Evolutionary conservation across 2,329 filamentous ascomycete species (phyloP), one percentile per base, ranked within the genome.

Genomic region (Polychaeton citri): DNA sequence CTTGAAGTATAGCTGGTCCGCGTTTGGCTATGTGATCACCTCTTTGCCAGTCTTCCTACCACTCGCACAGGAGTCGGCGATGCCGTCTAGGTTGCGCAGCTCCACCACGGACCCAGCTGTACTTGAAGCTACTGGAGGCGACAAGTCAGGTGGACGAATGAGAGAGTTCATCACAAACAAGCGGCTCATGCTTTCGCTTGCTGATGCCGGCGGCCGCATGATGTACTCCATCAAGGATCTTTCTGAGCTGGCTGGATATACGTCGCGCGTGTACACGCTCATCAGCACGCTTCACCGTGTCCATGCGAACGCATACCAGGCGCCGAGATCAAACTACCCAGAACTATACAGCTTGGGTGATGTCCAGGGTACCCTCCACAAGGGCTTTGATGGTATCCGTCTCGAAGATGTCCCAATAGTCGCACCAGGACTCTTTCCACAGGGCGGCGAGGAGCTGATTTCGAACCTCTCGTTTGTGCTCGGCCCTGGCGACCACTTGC

Each of bases 161-260:
- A 90, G 92, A 63, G 85, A 93, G 21, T 98, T 98, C 61, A 95
- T 98, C 61, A 98, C 90, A 9, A 98, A 98, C 64, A 96, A 98
- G 61, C 78, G 90, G 4, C 77, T 98, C 26, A 96, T 98, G 90
- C 72, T 98, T 20, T 96, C 88, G 12, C 72, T 98, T 24, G 90
- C 90, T 7, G 90, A 98, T 60, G 90, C 90, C 2, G 90, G 90
- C 40, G 88, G 88, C 18, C 75, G 90, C 32, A 95, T 98, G 85
- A 98, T 98, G 90, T 98, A 98, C 66, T 90, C 83, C 43, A 93
- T 98, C 67, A 98, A 98, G 62, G 92, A 98, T 53, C 74, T 98
- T 21, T 87, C 87, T 2, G 90, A 98, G 57, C 69, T 98, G 21
- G 90, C 90, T 4, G 90, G 90, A 16, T 92, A 96, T 63, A 98